Evolutionary conservation across 345 rosid species (phyloP).

Genomic region (Geranium rotundifolium): DNA sequence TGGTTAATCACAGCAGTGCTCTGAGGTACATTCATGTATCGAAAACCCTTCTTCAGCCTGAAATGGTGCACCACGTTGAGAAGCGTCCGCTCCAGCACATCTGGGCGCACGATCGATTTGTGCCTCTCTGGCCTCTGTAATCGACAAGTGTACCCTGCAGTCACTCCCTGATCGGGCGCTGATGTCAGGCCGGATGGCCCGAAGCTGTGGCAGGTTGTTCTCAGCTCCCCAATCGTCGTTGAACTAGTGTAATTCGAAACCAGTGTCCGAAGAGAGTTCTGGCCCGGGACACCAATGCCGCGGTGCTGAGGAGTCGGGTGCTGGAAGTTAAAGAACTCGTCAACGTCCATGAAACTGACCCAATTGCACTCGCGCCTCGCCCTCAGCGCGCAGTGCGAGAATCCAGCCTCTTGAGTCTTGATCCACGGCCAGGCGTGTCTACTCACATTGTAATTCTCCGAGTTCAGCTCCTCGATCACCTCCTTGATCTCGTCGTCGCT

Average conservation of each 20-base stretch:
- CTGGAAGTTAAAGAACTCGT: slow-evolving; percentile 82
- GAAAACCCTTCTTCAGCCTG: slow-evolving; percentile 40
- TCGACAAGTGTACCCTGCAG: slow-evolving; percentile 81
- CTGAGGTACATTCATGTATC: slow-evolving; percentile 54
- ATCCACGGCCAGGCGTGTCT: slow-evolving; percentile 94
- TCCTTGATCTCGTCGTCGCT: slow-evolving; percentile 62
- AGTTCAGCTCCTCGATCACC: slow-evolving; percentile 45
- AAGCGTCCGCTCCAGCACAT: slow-evolving; percentile 45
- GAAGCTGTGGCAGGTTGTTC: slow-evolving; percentile 80
- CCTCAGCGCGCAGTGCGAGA: slow-evolving; percentile 78
- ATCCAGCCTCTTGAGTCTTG: slow-evolving; percentile 95
- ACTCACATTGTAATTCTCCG: slow-evolving; percentile 49
- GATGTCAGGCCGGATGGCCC: slow-evolving; percentile 84
- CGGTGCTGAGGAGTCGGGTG: slow-evolving; percentile 18
- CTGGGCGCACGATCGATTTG: slow-evolving; percentile 67
- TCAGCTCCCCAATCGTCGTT: slow-evolving; percentile 47
- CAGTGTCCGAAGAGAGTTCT: slow-evolving; percentile 43
- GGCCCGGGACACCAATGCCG: slow-evolving; percentile 29
- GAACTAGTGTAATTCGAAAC: slow-evolving; percentile 62
- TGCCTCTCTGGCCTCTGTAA: slow-evolving; percentile 79
- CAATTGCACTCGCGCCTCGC: slow-evolving; percentile 72
- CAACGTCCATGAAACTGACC: slow-evolving; percentile 93
- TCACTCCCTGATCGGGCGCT: slow-evolving; percentile 67
- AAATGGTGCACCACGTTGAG: slow-evolving; percentile 93
- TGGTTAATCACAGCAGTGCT: slow-evolving; percentile 64